Base-by-base conservation (phyloP, 2,329 filamentous ascomycete genomes). In the Dactylonectria estremocensis region DNA sequence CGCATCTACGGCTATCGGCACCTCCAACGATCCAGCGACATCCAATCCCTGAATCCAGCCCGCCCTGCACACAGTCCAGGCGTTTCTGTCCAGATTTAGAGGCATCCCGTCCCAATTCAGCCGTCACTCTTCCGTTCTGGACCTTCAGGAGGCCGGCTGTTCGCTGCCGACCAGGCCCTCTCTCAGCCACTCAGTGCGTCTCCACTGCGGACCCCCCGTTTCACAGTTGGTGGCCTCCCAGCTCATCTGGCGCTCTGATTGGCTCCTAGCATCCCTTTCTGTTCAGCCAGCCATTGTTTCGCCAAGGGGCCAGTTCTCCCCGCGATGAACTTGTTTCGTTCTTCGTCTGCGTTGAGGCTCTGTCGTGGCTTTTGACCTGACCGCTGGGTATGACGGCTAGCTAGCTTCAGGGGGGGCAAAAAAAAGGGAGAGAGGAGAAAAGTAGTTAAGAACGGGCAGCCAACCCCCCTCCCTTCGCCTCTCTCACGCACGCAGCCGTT, bases 191-290 rank as follows among this genome's bases (percentile, higher is more conserved):
- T 35, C 37, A 46, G 24, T 35, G 9, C 20, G 18, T 28, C 24
- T 28, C 24, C 24, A 28, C 24, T 5, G 24, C 24, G 24, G 24
- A 28, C 24, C 24, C 24, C 7, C 24, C 24, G 61, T 64, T 59
- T 64, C 61, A 64, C 61, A 37, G 58, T 16, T n/a, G 46, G 48
- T 20, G 50, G 46, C 61, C 61, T 59, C 61, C 31, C 24, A 20
- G 45, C 45, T 20, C 28, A n/a, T 20, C 33, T 33, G 16, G 53
- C 45, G 24, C 49, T 33, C 33, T 40, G 55, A 63, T 63, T 63
- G 61, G 61, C 20, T 48, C 14, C n/a, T 5, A 7, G 43, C 8
- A 55, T 49, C 9, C 50, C 5, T 50, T 28, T 54, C 40, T 28
- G 59, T 28, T 55, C 22, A 55, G 46, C 50, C 28, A 37, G 37